A percentile compares a stretch with the other conserved stretches of the same genome.
phyloP scores from a whole-genome alignment of 768 basidiomycete species.

The Rhodotorula sphaerocarpa region DNA sequence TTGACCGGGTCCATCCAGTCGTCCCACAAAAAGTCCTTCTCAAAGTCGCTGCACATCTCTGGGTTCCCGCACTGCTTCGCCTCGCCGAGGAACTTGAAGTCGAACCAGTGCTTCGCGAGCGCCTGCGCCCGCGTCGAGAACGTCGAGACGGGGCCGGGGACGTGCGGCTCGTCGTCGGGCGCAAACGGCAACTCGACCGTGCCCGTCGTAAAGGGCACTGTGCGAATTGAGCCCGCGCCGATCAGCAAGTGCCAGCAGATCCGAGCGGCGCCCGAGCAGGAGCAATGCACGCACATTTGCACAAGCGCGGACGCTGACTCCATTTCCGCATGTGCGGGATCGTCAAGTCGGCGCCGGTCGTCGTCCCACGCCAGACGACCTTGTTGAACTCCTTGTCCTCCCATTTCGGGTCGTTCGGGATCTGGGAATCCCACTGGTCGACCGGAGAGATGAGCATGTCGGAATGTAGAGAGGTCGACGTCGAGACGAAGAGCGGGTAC shows the following conservation, averaged over 20 bases:
- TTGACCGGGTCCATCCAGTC: conserved; percentile 42
- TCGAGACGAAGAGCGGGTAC: conserved; percentile 67
- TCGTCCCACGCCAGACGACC: conserved; percentile 89
- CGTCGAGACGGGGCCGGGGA: conserved; percentile 1
- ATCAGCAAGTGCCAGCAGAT: too few species aligned
- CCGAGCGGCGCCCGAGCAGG: too few species aligned
- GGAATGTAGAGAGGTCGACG: conserved; percentile 68
- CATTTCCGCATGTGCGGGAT: conserved; percentile 33
- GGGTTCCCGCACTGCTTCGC: conserved; percentile 19
- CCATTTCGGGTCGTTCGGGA: conserved; percentile 59
- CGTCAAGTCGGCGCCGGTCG: conserved; percentile 59
- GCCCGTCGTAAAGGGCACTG: conserved; percentile 27
- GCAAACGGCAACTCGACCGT: conserved; percentile 12
- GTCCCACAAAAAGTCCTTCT: conserved; percentile 40
- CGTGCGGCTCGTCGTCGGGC: neutral
- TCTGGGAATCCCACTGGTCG: conserved; percentile 70
- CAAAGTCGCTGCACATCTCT: conserved; percentile 10
- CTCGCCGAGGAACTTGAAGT: conserved; percentile 27
- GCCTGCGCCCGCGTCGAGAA: conserved; percentile 1
- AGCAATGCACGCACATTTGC: conserved; percentile 4
- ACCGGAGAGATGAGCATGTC: conserved; percentile 91
- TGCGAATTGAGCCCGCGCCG: too few species aligned
- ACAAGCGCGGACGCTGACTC: conserved; percentile 37
- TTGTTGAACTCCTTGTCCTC: conserved; percentile 67
- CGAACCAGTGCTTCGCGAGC: conserved; percentile 18